Percentiles rank a stretch among this genome's conserved stretches.
Evolutionary conservation across 2,329 filamentous ascomycete species (phyloP).

Genomic region (Dryadomyces quercus-mongolicae): DNA sequence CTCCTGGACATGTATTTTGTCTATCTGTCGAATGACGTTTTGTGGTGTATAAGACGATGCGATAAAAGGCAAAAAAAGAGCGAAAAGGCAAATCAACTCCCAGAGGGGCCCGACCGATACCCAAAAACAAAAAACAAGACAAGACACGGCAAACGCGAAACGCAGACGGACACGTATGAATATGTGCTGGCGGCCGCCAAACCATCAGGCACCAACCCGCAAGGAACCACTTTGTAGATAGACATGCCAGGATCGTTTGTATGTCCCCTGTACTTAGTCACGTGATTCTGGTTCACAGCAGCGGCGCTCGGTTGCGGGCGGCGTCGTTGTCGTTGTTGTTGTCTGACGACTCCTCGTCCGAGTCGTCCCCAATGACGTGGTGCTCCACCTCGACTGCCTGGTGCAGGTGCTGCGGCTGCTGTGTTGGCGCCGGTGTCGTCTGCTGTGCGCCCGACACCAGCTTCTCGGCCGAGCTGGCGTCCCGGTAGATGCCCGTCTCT

Average conservation of each 20-base stretch:
- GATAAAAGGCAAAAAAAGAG: neutral
- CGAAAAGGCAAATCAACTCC: neutral
- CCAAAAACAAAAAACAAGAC: neutral
- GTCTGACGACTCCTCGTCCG: conserved; percentile 26
- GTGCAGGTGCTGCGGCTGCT: neutral
- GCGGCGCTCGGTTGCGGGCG: conserved; percentile 4
- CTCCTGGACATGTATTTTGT: neutral
- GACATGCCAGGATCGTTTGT: too few species aligned
- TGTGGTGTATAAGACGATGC: neutral
- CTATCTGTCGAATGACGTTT: neutral
- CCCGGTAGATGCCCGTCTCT: conserved; percentile 14
- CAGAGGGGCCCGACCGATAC: too few species aligned
- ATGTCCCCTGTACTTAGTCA: too few species aligned
- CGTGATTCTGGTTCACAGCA: neutral
- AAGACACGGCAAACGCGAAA: too few species aligned
- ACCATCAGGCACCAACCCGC: neutral
- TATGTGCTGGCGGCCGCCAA: neutral
- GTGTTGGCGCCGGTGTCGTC: neutral
- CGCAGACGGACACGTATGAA: neutral
- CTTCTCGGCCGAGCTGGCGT: conserved; percentile 14
- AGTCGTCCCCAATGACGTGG: conserved; percentile 38
- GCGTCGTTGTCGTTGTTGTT: conserved; percentile 17
- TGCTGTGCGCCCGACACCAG: neutral
- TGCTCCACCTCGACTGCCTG: conserved; percentile 25
- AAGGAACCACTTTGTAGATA: too few species aligned